Conservation (phyloP, 2,329 filamentous ascomycete genomes). For the Fusarium sp. region DNA sequence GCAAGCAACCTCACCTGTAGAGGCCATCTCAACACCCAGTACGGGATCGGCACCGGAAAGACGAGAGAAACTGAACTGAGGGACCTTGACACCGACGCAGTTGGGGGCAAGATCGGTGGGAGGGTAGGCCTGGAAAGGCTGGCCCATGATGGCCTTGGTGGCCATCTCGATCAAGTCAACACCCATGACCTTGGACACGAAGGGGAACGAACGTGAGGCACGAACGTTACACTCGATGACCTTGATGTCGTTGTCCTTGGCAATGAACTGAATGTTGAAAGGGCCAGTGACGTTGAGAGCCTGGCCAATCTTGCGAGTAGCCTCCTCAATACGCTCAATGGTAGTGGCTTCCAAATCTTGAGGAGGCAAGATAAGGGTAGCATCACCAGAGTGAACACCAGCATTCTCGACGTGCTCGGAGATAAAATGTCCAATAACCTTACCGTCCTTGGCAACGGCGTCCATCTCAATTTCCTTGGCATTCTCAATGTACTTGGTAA, state of each 20-base stretch:
- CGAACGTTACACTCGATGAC: constrained; percentile 99
- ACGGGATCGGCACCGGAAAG: constrained; percentile 96
- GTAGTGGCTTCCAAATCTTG: constrained; percentile 92
- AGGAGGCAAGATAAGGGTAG: constrained; percentile 91
- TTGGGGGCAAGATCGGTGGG: constrained; percentile 76
- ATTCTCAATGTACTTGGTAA: constrained; percentile 99
- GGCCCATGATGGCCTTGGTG: constrained; percentile 92
- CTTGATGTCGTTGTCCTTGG: constrained; percentile 99
- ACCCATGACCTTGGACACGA: constrained; percentile 98
- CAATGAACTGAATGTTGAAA: constrained; percentile 99
- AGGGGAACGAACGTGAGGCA: constrained; percentile 95
- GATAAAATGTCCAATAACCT: constrained; percentile 93
- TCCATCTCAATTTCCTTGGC: constrained; percentile 99
- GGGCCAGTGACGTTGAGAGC: constrained; percentile 96
- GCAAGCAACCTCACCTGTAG: constrained; percentile 96
- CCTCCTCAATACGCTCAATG: constrained; percentile 89
- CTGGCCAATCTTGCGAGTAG: constrained; percentile 91
- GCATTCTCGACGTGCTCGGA: constrained; percentile 99
- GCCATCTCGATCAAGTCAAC: constrained; percentile 98
- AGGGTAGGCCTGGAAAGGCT: constrained; percentile 85
- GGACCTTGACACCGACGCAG: constrained; percentile 96
- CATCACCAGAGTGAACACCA: constrained; percentile 97
- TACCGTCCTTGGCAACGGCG: constrained; percentile 89
- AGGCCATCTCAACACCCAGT: constrained; percentile 98
- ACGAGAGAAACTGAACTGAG: constrained; percentile 98